Conservation (phyloP, 2,329 filamentous ascomycete species). For the Xylariales sp. region DNA sequence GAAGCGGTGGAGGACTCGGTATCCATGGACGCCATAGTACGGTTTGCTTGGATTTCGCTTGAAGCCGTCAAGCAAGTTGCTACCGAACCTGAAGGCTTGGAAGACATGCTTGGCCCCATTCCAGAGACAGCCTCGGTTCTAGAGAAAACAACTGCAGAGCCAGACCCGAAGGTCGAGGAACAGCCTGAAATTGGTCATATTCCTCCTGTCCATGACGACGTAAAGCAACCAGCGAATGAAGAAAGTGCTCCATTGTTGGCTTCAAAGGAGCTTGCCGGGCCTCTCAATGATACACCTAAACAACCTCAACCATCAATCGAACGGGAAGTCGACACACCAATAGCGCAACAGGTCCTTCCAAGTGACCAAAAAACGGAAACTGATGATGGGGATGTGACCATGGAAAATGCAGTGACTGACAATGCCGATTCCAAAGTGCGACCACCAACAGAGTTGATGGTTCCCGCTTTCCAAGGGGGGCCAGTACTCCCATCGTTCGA, state of each 20-base stretch:
- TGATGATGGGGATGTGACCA: conserved; percentile 51
- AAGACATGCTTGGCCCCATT: conserved; percentile 57
- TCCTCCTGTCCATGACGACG: conserved; percentile 12
- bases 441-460: conserved; percentile 28
- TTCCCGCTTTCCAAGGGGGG: conserved; percentile 39
- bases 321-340: conserved; percentile 43
- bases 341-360: conserved; percentile 22
- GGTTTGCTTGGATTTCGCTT: conserved; percentile 61
- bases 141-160: conserved; percentile 37
- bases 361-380: conserved; percentile 40
- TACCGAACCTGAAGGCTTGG: conserved; percentile 57
- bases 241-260: conserved; percentile 36
- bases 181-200: conserved; percentile 29
- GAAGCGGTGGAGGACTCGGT: conserved; percentile 54
- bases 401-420: conserved; percentile 51
- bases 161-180: conserved; percentile 42
- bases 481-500: conserved; percentile 45
- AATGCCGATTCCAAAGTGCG: conserved; percentile 40
- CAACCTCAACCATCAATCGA: conserved; percentile 47
- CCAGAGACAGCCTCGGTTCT: conserved; percentile 50
- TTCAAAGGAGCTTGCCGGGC: conserved; percentile 24
- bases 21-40: conserved; percentile 57
- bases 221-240: conserved; percentile 33
- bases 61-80: conserved; percentile 62
- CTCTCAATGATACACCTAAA: conserved; percentile 36